Conservation (phyloP, 306 rosid species). For the Malus sylvestris region DNA sequence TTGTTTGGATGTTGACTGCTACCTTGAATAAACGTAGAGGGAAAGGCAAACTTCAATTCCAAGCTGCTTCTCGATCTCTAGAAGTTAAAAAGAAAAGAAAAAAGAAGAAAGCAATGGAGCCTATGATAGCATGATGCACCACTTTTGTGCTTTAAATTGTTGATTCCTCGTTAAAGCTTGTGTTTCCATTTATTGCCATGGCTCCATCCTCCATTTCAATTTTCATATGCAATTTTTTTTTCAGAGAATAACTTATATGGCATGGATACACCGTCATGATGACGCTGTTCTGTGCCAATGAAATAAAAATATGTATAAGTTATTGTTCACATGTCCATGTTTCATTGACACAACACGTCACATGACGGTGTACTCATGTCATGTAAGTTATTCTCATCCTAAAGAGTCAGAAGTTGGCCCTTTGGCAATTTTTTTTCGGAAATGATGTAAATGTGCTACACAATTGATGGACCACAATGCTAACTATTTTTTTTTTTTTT, state of each 20-base stretch:
- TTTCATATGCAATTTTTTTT: not conserved
- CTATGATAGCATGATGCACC: not conserved
- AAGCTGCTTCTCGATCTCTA: not conserved
- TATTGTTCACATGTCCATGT: too few relatives aligned
- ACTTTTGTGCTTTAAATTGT: not conserved
- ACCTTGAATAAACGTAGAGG: constrained; percentile 43
- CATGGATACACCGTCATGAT: too few relatives aligned
- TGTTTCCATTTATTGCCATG: not conserved
- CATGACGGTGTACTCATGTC: too few relatives aligned
- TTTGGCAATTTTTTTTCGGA: not conserved
- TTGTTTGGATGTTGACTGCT: constrained; percentile 25
- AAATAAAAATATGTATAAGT: too few relatives aligned
- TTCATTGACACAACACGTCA: too few relatives aligned
- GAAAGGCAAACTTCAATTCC: constrained; percentile 18
- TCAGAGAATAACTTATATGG: not conserved
- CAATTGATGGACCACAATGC: not conserved
- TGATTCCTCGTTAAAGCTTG: not conserved
- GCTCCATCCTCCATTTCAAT: not conserved
- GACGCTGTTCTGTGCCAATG: too few relatives aligned
- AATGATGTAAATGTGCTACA: not conserved
- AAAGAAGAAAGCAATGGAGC: not conserved
- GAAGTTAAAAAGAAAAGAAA: not conserved
- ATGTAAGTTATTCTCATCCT: too few relatives aligned
- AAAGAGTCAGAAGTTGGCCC: not conserved
- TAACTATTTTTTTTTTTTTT: not conserved